phyloP scores from a whole-genome alignment of 345 rosid species.

The Noccaea caerulescens region DNA sequence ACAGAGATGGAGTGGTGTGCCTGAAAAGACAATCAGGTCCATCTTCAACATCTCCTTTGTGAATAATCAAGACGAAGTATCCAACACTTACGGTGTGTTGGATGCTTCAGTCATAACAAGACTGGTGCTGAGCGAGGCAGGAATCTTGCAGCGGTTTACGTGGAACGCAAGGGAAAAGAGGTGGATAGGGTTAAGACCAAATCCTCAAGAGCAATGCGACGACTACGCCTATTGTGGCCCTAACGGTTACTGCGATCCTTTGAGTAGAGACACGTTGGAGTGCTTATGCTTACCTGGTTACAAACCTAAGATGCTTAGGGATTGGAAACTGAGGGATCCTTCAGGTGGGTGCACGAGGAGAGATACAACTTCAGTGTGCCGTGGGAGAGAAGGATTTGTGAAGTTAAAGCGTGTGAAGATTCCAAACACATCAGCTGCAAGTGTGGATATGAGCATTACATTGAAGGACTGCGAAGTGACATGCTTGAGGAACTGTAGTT shows the following conservation, averaged over 20 bases:
- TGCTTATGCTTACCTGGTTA: constrained; percentile 72
- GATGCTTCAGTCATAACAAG: constrained; percentile 48
- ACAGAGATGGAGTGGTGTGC: constrained; percentile 69
- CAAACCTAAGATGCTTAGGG: constrained; percentile 52
- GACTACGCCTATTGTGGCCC: constrained; percentile 59
- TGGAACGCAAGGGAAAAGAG: constrained; percentile 51
- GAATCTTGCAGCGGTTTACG: constrained; percentile 48
- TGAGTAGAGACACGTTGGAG: constrained; percentile 38
- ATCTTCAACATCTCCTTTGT: constrained; percentile 46
- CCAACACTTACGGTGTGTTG: constrained; percentile 39
- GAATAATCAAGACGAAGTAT: constrained; percentile 45
- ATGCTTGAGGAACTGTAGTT: constrained; percentile 60
- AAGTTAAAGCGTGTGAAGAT: constrained; percentile 51
- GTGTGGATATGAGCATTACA: constrained; percentile 49
- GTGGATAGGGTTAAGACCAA: constrained; percentile 57
- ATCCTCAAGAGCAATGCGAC: constrained; percentile 72
- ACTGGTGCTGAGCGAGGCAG: constrained; percentile 58
- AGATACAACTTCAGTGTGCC: constrained; percentile 28
- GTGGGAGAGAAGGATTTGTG: constrained; percentile 58
- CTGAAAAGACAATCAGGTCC: constrained; percentile 50
- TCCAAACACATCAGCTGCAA: constrained; percentile 53
- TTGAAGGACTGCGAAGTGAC: constrained; percentile 45
- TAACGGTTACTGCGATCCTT: constrained; percentile 51
- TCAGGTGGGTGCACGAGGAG: constrained; percentile 58
- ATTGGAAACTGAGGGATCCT: constrained; percentile 60